A percentile compares a stretch with the other conserved stretches of the same genome.
Evolutionary conservation across 805 yeast species (phyloP).

Genomic region (Ogataea paradorogensis): DNA sequence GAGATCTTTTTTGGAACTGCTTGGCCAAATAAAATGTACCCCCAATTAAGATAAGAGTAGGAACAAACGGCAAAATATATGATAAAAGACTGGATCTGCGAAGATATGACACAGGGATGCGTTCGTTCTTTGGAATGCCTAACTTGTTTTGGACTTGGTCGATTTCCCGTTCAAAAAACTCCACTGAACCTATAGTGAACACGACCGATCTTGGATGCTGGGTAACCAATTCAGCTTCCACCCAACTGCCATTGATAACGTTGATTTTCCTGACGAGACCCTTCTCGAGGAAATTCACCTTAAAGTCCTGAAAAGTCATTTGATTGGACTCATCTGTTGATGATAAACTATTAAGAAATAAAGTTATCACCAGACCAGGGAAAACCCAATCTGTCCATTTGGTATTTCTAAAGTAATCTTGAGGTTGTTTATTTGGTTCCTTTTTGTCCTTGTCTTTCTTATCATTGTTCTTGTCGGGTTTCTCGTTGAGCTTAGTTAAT

Average conservation of each 20-base stretch:
- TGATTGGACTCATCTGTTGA: slow-evolving; percentile 31
- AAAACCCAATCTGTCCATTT: slow-evolving; percentile 29
- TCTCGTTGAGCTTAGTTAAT: slow-evolving; percentile 5
- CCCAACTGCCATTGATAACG: slow-evolving; percentile 75
- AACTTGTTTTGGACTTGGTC: slow-evolving; percentile 72
- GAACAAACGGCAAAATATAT: slow-evolving; percentile 69
- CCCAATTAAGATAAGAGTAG: slow-evolving; percentile 86
- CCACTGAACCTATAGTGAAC: slow-evolving; percentile 87
- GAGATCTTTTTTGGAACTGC: slow-evolving; percentile 34
- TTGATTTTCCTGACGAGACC: slow-evolving; percentile 71
- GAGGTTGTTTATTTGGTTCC: slow-evolving; percentile 6
- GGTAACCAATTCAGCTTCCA: slow-evolving; percentile 53
- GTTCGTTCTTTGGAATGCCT: slow-evolving; percentile 55
- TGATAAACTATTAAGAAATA: slow-evolving; percentile 18
- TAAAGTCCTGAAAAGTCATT: slow-evolving; percentile 90
- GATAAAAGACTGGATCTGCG: slow-evolving; percentile 67
- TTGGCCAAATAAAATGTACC: slow-evolving; percentile 70
- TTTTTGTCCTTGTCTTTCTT: slow-evolving; percentile 12
- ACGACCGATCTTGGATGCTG: slow-evolving; percentile 33
- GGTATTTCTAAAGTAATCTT: slow-evolving; percentile 14
- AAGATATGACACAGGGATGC: slow-evolving; percentile 79
- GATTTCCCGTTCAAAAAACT: slow-evolving; percentile 77
- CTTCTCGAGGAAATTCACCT: slow-evolving; percentile 67
- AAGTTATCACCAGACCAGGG: slow-evolving; percentile 25
- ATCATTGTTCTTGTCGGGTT: slow-evolving; percentile 10